Percentiles rank a stretch among this genome's conserved stretches.
phyloP scores from a whole-genome alignment of 208 protist species.

The Leishmania braziliensis region DNA sequence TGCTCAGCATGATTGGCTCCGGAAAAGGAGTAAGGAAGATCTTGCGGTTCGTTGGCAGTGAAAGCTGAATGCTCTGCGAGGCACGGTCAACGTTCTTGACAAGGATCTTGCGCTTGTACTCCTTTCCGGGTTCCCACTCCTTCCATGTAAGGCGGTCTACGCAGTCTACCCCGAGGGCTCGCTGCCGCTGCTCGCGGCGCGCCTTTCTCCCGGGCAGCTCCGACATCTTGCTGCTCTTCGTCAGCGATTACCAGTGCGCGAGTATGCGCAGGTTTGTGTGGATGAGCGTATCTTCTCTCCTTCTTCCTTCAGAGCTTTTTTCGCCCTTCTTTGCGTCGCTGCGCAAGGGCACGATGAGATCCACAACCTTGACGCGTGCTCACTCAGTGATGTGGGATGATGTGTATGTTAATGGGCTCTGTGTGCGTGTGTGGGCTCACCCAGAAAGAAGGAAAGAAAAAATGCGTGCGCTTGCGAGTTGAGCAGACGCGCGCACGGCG shows the following conservation, averaged over 20 bases:
- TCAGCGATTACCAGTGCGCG: neutral
- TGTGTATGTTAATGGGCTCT: neutral
- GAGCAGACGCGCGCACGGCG: neutral
- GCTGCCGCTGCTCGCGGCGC: conserved; percentile 57
- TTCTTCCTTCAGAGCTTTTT: neutral
- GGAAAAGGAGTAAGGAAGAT: conserved; percentile 91
- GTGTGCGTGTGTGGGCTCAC: neutral
- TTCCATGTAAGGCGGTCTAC: conserved; percentile 83
- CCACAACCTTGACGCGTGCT: neutral
- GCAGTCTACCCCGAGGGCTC: conserved; percentile 86
- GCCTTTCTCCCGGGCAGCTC: conserved; percentile 10
- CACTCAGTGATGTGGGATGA: neutral
- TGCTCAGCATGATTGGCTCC: conserved; percentile 76
- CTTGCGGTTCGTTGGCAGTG: conserved; percentile 66
- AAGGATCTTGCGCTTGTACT: conserved; percentile 86
- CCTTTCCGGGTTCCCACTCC: conserved; percentile 81
- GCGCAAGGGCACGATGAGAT: neutral
- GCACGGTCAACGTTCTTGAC: conserved; percentile 85
- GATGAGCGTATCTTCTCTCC: neutral
- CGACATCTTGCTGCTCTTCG: conserved; percentile 3
- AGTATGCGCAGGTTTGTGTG: neutral
- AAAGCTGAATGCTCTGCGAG: conserved; percentile 81
- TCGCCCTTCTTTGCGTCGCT: neutral
- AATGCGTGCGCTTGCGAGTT: conserved; percentile 1
- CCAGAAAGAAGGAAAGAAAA: neutral